Evolutionary conservation across 805 yeast species (phyloP), one percentile per base, ranked within the genome.

Genomic region (Lachancea kluyveri): DNA sequence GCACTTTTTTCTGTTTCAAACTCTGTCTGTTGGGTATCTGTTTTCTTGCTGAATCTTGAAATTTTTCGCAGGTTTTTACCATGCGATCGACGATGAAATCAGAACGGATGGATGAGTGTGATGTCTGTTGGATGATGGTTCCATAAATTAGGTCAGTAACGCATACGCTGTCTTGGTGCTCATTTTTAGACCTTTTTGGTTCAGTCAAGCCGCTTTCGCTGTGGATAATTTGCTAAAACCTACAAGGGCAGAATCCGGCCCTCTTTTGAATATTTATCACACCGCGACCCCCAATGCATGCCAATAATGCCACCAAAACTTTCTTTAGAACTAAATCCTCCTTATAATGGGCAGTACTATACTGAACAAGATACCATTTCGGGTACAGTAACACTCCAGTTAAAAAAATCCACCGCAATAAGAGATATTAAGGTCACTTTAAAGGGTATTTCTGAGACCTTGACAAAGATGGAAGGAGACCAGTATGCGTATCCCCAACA

Each of bases 361-460:
- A 48, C 46, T 21, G 40, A 50, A 8, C 36, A 48, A 31, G 59
- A 57, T 28, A 26, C 34, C 11, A 49, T 50, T 15, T 51, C 48
- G 22, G 63, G 56, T 6, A 36, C 35, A n/a, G 51, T 45, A 5
- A 48, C 37, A 8, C 37, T 54, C 3, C 40, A 42, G 11, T 41
- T 45, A 12, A 41, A 35, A 8, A 57, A 45, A 24, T 44, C 56
- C 1, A 28, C 48, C n/a, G 36, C 56, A 16, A 44, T 62, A 8
- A 41, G 45, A 27, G 32, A 44, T 24, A 52, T 60, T 43, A 82
- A 63, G 49, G 71, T 70, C 54, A 88, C 94, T 54, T 67, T 76
- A 17, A 48, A 46, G 30, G 59, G 55, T 4, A 47, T 46, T 21
- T 35, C 50, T 10, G 54, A 53, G 31, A 52, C 60, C 1, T 28